Conservation (phyloP, 2,329 filamentous ascomycete genomes). For the Penicillium glabrum region DNA sequence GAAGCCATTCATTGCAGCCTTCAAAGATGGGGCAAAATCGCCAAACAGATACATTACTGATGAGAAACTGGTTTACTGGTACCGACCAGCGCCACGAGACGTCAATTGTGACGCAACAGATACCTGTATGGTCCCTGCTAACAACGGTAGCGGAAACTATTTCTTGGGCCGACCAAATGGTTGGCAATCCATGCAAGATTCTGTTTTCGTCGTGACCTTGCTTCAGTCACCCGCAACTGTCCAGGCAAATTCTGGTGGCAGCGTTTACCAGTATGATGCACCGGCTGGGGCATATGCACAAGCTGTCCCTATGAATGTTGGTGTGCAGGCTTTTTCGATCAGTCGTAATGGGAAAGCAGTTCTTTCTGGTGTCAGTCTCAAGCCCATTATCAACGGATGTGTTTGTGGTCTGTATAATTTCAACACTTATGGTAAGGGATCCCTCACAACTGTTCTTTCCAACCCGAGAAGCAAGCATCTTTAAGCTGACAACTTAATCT, state of each 20-base stretch:
- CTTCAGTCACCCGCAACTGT: constrained; percentile 48
- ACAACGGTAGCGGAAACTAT: constrained; percentile 53
- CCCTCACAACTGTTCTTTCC: not conserved
- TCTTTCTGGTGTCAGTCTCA: constrained; percentile 18
- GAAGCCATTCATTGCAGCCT: constrained; percentile 55
- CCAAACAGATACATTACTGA: constrained; percentile 42
- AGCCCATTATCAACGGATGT: constrained; percentile 19
- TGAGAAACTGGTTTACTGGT: constrained; percentile 58
- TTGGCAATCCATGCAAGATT: constrained; percentile 51
- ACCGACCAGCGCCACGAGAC: constrained; percentile 50
- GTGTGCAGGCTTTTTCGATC: constrained; percentile 48
- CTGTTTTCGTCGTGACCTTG: constrained; percentile 54
- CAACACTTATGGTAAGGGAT: constrained; percentile 38
- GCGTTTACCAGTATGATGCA: constrained; percentile 25
- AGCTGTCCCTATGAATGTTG: constrained; percentile 44
- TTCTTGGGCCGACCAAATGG: constrained; percentile 54
- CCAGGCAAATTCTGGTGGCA: constrained; percentile 30
- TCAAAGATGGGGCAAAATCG: constrained; percentile 47
- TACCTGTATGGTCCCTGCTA: constrained; percentile 48
- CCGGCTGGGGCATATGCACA: constrained; percentile 45
- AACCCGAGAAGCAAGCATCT: not conserved
- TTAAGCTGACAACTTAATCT: not conserved
- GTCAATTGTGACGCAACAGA: constrained; percentile 55
- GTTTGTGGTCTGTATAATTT: constrained; percentile 38
- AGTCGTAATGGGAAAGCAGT: constrained; percentile 37